Conservation (phyloP, 495 filamentous ascomycete species). For the Haplographium delicatum region DNA sequence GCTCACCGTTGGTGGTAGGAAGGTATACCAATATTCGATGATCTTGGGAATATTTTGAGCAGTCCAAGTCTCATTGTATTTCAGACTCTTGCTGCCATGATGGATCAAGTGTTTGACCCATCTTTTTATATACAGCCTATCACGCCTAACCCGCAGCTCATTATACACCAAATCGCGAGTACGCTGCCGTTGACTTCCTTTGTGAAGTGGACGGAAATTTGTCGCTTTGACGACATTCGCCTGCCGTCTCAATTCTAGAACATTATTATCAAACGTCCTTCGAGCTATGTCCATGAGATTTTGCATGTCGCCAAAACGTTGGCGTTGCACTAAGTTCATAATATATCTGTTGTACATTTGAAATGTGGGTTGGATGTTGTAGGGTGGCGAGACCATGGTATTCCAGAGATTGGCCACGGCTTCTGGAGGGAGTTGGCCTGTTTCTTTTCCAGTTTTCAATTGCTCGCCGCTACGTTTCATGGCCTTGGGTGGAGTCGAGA, state of each 20-base stretch:
- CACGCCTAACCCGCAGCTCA: slow-evolving; percentile 11
- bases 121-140: slow-evolving; percentile 21
- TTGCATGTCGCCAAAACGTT: slow-evolving; percentile 22
- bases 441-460: slow-evolving; percentile 4
- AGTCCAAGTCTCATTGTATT: slow-evolving; percentile 7
- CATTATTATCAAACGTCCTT: not conserved
- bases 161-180: slow-evolving; percentile 6
- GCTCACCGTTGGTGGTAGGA: slow-evolving; percentile 21
- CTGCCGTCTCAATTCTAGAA: not conserved
- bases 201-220: not conserved
- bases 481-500: slow-evolving; percentile 29
- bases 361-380: slow-evolving; percentile 50
- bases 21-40: slow-evolving; percentile 26
- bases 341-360: slow-evolving; percentile 48
- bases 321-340: slow-evolving; percentile 30
- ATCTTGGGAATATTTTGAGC: slow-evolving; percentile 24
- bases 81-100: slow-evolving; percentile 16
- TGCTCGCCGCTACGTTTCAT: not conserved
- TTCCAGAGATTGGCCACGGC: slow-evolving; percentile 44
- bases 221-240: not conserved
- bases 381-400: slow-evolving; percentile 51
- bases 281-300: slow-evolving; percentile 27
- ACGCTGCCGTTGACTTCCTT: not conserved
- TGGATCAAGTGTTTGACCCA: slow-evolving; percentile 27
- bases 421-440: slow-evolving; percentile 34